Base-by-base conservation (phyloP, 1,284 basidiomycete genomes). In the Xerocomus tenax region DNA sequence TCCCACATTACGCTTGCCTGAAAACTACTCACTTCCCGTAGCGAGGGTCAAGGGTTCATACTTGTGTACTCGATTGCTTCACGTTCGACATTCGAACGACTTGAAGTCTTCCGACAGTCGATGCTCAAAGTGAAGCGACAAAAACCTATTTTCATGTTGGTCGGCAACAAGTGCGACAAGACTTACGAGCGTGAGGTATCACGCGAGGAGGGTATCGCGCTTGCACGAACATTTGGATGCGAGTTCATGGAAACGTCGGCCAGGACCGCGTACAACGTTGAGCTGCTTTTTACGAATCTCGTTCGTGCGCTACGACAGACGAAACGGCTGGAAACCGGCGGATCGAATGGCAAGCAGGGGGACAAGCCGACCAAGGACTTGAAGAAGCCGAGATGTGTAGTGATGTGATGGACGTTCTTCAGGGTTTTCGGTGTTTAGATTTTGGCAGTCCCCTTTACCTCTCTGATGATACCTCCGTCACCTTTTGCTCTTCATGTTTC, bases 41-140 rank as follows among this genome's bases (percentile, higher is more conserved):
- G 95, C 46, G 96, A 98, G 68, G 95, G 96, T 55, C 93, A 98
- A 73, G 96, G 95, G 9, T 98, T 98, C 72, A 87, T 99, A 57
- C 81, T 99, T 52, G 96, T 98, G 51, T 99, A 98, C 74, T 96
- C 92, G 47, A 97, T 99, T 68, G 91, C 93, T 48, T 94, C 92
- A 41, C 81, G 92, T 64, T 84, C 85, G 60, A 94, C 93, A 23
- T 98, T 97, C 61, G 91, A 97, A 63, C 89, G 94, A 29, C 82
- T 95, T 54, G 88, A 92, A 63, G 87, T 91, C 58, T 97, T 98
- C 73, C 87, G 93, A 58, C 90, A 95, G 69, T 91, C 93, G 44
- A 95, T 97, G 78, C 71, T 87, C 61, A 85, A 89, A 54, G 92
- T 97, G 54, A 96, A 98, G 73, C 84, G 94, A 66, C 87, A 81